Evolutionary conservation across 2,329 filamentous ascomycete genomes (phyloP).

Genomic region (Phyllachora maydis): DNA sequence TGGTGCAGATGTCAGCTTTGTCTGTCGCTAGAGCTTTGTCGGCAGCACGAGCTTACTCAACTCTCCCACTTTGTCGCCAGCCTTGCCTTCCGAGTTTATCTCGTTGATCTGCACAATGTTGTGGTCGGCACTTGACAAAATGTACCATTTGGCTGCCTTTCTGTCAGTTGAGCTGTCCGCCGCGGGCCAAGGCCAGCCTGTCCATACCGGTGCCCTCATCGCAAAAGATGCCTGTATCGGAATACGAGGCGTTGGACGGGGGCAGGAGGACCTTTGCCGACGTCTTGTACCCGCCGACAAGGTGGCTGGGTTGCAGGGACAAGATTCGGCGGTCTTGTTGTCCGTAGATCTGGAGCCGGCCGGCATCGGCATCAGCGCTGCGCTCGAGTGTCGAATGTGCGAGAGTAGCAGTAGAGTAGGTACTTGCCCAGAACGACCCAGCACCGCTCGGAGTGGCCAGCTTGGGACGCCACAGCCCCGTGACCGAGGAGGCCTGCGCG

Average conservation of each 20-base stretch:
- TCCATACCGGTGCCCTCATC: conserved; percentile 11
- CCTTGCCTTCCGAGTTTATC: conserved; percentile 14
- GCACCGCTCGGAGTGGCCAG: conserved; percentile 16
- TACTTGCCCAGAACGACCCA: conserved; percentile 13
- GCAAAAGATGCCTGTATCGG: conserved; percentile 17
- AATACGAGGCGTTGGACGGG: conserved; percentile 15
- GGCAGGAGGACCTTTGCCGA: conserved; percentile 14
- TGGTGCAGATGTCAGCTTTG: not conserved
- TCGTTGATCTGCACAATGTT: conserved; percentile 17
- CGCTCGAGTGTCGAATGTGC: no score
- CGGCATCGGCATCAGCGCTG: no score
- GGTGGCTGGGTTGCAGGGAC: conserved; percentile 11
- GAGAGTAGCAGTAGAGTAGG: no score
- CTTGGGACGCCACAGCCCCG: conserved; percentile 18
- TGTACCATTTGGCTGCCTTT: conserved; percentile 12
- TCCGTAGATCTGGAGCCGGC: conserved; percentile 13
- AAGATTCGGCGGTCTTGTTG: conserved; percentile 17
- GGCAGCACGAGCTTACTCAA: conserved; percentile 6
- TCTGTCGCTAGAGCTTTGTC: not conserved
- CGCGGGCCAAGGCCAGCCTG: no score
- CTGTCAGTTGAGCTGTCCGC: no score
- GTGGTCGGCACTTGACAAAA: conserved; percentile 17
- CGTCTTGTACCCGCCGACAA: conserved; percentile 11
- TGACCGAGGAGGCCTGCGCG: conserved; percentile 10
- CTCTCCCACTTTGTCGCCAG: conserved; percentile 11